Evolutionary conservation across 768 basidiomycete genomes (phyloP).

Genomic region (Tricholoma sp.): DNA sequence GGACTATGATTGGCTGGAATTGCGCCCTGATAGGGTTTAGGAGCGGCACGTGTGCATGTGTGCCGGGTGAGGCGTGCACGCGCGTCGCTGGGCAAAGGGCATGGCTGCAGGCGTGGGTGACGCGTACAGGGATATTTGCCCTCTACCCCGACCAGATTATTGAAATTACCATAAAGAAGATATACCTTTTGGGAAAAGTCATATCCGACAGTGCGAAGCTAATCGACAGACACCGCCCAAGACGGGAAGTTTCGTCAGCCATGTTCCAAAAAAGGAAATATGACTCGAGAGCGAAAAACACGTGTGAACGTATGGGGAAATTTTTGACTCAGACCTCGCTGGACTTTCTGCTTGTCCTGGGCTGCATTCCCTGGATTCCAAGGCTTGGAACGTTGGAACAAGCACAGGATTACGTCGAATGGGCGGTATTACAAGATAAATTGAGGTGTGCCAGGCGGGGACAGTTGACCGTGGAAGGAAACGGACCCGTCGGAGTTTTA

Average conservation of each 20-base stretch:
- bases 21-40: not conserved
- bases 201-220: no score
- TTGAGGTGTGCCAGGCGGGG: conserved; percentile 1
- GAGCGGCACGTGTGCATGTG: not conserved
- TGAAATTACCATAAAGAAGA: no score
- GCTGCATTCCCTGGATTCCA: no score
- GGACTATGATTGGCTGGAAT: not conserved
- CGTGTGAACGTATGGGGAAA: not conserved
- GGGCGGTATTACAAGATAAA: not conserved
- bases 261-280: not conserved
- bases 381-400: not conserved
- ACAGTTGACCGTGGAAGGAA: conserved; percentile 2
- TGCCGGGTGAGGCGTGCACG: not conserved
- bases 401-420: not conserved
- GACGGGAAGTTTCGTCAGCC: not conserved
- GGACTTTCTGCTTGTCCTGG: no score
- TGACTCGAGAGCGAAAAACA: not conserved
- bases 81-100: not conserved
- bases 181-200: no score
- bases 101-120: not conserved
- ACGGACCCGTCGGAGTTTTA: conserved; percentile 17
- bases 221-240: not conserved
- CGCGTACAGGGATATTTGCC: not conserved
- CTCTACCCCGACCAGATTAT: not conserved
- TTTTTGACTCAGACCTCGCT: not conserved